Evolutionary conservation across 306 rosid species (phyloP), one percentile per base, ranked within the genome.

Genomic region (Vicia faba): DNA sequence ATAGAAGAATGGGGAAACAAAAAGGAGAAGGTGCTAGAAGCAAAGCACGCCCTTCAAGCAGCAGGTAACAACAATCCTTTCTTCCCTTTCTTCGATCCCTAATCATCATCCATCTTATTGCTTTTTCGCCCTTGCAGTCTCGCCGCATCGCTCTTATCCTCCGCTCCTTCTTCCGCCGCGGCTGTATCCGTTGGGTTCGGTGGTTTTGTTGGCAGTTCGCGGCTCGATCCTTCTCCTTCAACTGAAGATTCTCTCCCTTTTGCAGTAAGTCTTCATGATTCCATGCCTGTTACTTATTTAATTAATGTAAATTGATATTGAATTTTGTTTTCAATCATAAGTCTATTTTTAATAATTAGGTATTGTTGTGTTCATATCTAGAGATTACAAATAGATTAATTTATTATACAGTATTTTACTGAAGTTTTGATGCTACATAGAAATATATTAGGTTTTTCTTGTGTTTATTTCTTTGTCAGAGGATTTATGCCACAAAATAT

Each of bases 31-130:
- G 74, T 46, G 88, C 74, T 8, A 78, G 95, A 78, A 85, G 78
- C 86, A 92, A 92, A 81, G 75, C 93, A 5, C 87, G 93, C 15
- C 87, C 96, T 83, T 92, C 96, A 3, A 92, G 98, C 81, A 92
- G 93, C 89, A 89, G 96, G 98, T 92, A 43, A 3, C 66, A 41
- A 13, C 46, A 58, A 43, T 45, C 20, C n/a, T 25, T 3, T 36
- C 2, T 3, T 15, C 51, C 46, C 0, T 19, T 23, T 9, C 43
- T 8, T 50, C 53, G 49, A 72, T 61, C 60, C 63, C 40, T 49
- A 18, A 39, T 57, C 11, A 8, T 44, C 55, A 63, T 43, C 15
- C 18, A 45, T 65, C 5, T 61, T 11, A 29, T 53, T 28, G 3
- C 1, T 53, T 43, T 41, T 68, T 36, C 38, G 65, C 59, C 11